Conservation (phyloP, 192 early-diverging fungal genomes). For the Gigaspora rosea region DNA sequence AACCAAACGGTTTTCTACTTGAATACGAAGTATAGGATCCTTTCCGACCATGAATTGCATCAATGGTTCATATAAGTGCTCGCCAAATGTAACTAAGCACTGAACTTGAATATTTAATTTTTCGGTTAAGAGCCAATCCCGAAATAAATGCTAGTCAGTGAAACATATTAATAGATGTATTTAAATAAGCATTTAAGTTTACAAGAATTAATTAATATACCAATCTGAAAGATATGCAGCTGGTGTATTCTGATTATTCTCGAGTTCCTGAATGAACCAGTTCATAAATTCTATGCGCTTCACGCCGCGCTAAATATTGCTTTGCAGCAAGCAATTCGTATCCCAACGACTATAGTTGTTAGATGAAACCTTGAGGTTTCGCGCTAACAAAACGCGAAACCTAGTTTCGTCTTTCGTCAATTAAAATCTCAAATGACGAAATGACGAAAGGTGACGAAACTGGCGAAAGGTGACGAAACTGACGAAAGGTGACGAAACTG, state of each 20-base stretch:
- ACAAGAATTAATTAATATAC: no score
- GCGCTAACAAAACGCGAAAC: no score
- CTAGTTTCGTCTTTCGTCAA: no score
- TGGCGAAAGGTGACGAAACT: no score
- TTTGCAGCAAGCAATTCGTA: constrained; percentile 1
- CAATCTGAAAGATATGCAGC: no score
- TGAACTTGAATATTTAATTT: constrained; percentile 3
- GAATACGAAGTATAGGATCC: neutral
- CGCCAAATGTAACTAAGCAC: neutral
- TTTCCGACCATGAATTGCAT: neutral
- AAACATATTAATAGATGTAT: neutral
- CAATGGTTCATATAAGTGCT: neutral
- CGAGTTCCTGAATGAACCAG: constrained; percentile 1
- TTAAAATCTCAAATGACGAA: no score
- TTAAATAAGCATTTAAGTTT: no score
- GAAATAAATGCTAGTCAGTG: neutral
- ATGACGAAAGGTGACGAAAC: no score
- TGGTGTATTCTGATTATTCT: neutral
- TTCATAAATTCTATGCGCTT: constrained; percentile 2
- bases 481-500: no score
- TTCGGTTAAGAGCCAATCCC: neutral
- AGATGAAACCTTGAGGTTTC: no score
- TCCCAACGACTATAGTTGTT: no score
- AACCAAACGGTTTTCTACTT: neutral
- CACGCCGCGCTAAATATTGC: neutral